These are phyloP conservation scores for Inga laurina DNA, from an alignment of 306 rosid species.

Conservation along the genomic window DNA sequence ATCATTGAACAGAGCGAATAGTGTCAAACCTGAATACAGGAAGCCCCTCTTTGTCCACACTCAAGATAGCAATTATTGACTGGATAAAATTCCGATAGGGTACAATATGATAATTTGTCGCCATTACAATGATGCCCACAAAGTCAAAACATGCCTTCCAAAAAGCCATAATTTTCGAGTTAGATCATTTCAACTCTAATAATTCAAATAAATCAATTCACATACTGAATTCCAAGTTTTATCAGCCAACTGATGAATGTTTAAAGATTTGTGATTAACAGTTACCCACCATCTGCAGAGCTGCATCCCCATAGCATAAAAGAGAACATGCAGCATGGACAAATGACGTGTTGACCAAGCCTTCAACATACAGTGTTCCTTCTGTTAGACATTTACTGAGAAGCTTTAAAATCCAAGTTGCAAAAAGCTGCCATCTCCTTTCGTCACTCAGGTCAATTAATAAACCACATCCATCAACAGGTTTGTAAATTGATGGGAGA, in stretches of 20 bases:
- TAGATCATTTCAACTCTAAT: slow-evolving; percentile 9
- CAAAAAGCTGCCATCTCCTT: slow-evolving; percentile 78
- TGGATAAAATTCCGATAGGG: slow-evolving; percentile 73
- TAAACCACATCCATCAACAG: slow-evolving; percentile 66
- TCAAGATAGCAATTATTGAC: slow-evolving; percentile 68
- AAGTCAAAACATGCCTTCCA: slow-evolving; percentile 92
- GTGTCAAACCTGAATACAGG: slow-evolving; percentile 78
- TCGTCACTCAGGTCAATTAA: slow-evolving; percentile 60
- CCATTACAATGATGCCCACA: slow-evolving; percentile 58
- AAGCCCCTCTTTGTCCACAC: slow-evolving; percentile 78
- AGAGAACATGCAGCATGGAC: slow-evolving; percentile 73
- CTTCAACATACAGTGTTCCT: slow-evolving; percentile 88
- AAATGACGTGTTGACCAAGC: slow-evolving; percentile 65
- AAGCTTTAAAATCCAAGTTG: slow-evolving; percentile 83
- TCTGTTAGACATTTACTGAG: slow-evolving; percentile 73
- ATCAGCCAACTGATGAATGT: slow-evolving; percentile 25
- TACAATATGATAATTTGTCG: slow-evolving; percentile 56
- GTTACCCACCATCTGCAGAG: slow-evolving; percentile 77
- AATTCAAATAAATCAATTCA: slow-evolving; percentile 16
- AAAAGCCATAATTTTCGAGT: slow-evolving; percentile 39
- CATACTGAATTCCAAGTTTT: slow-evolving; percentile 12
- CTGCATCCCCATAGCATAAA: slow-evolving; percentile 81
- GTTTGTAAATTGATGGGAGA: slow-evolving; percentile 57
- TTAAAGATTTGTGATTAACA: slow-evolving; percentile 15
- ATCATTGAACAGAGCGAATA: slow-evolving; percentile 23